Evolutionary conservation across 192 early-diverging fungal genomes (phyloP).

Genomic region (Linnemannia hyalina): DNA sequence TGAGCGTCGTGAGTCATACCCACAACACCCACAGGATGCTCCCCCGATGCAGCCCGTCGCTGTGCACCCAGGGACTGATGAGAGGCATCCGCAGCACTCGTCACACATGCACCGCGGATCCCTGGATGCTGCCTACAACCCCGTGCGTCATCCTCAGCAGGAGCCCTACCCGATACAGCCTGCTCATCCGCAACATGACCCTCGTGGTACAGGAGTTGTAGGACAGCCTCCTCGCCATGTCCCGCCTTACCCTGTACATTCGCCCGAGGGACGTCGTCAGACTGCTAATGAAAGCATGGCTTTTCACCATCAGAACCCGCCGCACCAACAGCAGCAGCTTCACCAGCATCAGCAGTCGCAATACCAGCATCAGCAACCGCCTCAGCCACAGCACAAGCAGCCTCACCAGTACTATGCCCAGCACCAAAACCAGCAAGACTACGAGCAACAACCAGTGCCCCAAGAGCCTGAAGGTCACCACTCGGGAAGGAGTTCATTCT

Average conservation of each 20-base stretch:
- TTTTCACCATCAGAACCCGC: neutral
- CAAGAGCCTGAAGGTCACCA: neutral
- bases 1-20: slow-evolving; percentile 10
- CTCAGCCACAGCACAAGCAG: neutral
- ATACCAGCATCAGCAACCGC: neutral
- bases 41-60: neutral
- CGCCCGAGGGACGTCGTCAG: slow-evolving; percentile 7
- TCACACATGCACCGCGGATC: slow-evolving; percentile 4
- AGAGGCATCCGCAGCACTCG: neutral
- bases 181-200: neutral
- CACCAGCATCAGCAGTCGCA: neutral
- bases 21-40: neutral
- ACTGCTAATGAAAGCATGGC: neutral
- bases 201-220: neutral
- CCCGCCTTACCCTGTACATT: neutral
- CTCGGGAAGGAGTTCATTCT: slow-evolving; percentile 5
- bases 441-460: neutral
- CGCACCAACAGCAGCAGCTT: neutral
- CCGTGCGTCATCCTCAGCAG: slow-evolving; percentile 1
- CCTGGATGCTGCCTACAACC: neutral
- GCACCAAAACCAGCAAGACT: neutral
- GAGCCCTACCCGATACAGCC: neutral
- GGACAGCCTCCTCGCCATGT: neutral
- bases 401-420: neutral
- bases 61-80: neutral